Evolutionary conservation across 83 land plant genomes (phyloP), one percentile per base, ranked within the genome.

Genomic region (Thuja plicata): DNA sequence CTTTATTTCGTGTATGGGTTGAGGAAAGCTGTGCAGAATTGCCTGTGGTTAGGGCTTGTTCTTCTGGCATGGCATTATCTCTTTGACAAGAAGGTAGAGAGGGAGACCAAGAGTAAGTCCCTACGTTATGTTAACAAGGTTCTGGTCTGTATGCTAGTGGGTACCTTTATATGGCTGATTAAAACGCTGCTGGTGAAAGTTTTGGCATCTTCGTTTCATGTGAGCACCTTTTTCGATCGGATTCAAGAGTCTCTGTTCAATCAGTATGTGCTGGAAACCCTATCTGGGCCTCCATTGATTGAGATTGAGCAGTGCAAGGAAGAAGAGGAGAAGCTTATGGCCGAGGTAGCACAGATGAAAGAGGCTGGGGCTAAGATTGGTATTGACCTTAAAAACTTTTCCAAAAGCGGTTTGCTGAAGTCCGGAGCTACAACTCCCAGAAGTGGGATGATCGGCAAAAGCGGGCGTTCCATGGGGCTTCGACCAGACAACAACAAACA

Each of bases 1-100:
- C 84, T 98, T 30, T 98, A 98, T 88, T 98, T 98, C 84, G 96
- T 98, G 16, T 98, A 96, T 74, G 99, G 96, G 2, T 50, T 98
- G 62, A 91, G 95, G 38, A 91, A 89, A 38, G 93, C 97, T 35
- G 99, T 97, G 40, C 95, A 95, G 89, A 95, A 95, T 66, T 95
- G 95, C 66, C 88, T 98, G 40, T 98, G 99, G 99, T 85, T 98
- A n/a, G 94, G 92, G 13, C 87, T 94, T 41, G 93, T 96, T 43
- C 90, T 98, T 54, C 52, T 98, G 78, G 89, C 95, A 1, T 98
- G 99, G 99, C 89, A 93, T 48, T 89, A 76, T 37, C 73, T 98
- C 54, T 93, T 98, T 54, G 93, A 96, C 83, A 87, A 96, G 38
- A 92, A 90, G 88, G 96, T 94, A 8, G 88, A 91, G 90, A 74